Evolutionary conservation across 2,329 filamentous ascomycete species (phyloP), one percentile per base, ranked within the genome.

Genomic region (Xylariaceae sp.): DNA sequence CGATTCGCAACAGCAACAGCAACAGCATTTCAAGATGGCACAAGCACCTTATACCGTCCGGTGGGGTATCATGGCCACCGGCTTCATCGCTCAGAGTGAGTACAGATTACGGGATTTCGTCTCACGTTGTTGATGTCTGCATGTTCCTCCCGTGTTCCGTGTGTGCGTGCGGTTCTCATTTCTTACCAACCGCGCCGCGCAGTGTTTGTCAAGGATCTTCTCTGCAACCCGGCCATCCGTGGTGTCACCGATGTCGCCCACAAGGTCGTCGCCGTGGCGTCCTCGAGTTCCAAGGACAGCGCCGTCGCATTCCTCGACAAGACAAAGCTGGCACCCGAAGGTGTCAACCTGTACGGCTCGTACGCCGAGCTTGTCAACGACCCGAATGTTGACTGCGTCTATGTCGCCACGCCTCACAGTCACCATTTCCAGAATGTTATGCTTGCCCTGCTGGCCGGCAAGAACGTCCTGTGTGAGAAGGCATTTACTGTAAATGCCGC

Each of bases 381-480:
- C 68, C 75, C 86, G 6, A 80, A 89, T 64, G 81, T 95, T 61
- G 88, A 95, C 70, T 88, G 95, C 63, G 74, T 96, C 72, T 96
- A 95, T 71, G 83, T 96, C 52, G 90, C 89, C 21, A 95, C 91
- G 3, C 91, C 91, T 15, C 91, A 95, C 74, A 92, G 88, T 64
- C 91, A 95, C 71, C 91, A 96, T 75, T 95, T 92, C 75, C 89
- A 95, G 70, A 92, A 96, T 72, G 81, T 84, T 59, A 89, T 91
- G 82, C 80, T 95, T n/a, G 87, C 85, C 41, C 78, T 96, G 37
- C 81, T 89, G 61, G 88, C 87, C 7, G 88, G 89, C 65, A 96
- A 95, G 78, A 80, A 92, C 65, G 89, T 96, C 29, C 80, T 96
- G 32, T 95, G 90, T 71, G 91, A 96, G 72, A 96, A 96, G 77